Evolutionary conservation across 1,139 yeast species (phyloP).

Genomic region (Pneumocystis carinii): DNA sequence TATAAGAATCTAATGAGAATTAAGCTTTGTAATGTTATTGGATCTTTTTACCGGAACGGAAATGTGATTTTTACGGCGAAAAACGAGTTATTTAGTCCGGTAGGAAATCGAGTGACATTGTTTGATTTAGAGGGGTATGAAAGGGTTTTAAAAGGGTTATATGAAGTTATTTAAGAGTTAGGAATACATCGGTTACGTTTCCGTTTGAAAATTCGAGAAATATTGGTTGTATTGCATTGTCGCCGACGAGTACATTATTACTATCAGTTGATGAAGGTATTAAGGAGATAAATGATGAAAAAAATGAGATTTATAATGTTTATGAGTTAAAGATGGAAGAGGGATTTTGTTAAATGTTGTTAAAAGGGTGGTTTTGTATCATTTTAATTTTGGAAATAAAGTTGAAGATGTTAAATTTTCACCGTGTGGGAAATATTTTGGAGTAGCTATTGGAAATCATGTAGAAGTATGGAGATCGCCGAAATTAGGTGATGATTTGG

Average conservation of each 20-base stretch:
- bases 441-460: slow-evolving; percentile 68
- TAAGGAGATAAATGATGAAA: not conserved
- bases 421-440: slow-evolving; percentile 79
- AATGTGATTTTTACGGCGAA: slow-evolving; percentile 76
- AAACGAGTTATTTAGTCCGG: slow-evolving; percentile 78
- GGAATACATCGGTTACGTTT: slow-evolving; percentile 73
- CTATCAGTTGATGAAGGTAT: slow-evolving; percentile 56
- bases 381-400: slow-evolving; percentile 75
- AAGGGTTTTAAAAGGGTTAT: no score
- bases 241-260: slow-evolving; percentile 64
- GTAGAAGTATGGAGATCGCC: slow-evolving; percentile 95
- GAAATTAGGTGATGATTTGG: slow-evolving; percentile 46
- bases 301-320: not conserved
- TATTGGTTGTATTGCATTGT: slow-evolving; percentile 63
- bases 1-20: slow-evolving; percentile 7
- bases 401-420: slow-evolving; percentile 68
- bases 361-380: slow-evolving; percentile 79
- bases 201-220: slow-evolving; percentile 86
- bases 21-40: slow-evolving; percentile 69
- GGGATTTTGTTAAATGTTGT: slow-evolving; percentile 79
- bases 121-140: slow-evolving; percentile 57
- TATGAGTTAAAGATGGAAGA: slow-evolving; percentile 47
- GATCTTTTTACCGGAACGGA: slow-evolving; percentile 89
- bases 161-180: not conserved
- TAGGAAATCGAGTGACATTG: slow-evolving; percentile 81